Evolutionary conservation across 202 grass and related monocot genomes (phyloP), one percentile per base, ranked within the genome.

Genomic region (Digitaria exilis): DNA sequence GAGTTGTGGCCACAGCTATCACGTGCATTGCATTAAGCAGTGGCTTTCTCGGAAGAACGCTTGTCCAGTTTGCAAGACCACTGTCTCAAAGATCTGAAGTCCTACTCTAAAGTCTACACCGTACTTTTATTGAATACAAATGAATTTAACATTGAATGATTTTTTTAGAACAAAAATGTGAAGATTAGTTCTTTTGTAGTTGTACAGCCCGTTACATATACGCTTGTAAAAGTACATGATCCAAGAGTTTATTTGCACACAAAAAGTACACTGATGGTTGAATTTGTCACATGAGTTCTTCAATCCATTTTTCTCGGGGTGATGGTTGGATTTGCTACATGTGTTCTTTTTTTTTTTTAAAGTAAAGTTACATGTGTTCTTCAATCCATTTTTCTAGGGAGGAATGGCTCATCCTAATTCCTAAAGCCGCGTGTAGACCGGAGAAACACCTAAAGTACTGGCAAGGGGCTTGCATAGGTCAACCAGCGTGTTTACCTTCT

Each of bases 31-130:
- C 89, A 95, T 98, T 67, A 98, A 95, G 39, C 96, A 95, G 45
- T 98, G 92, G 96, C 96, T 98, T 63, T 82, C 83, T 77, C 87
- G 82, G 81, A 98, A 98, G 91, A 98, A 95, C 59, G 84, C 91
- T 56, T 95, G 96, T 80, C 96, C 96, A 4, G 85, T 98, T 65
- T 98, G 96, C 91, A 98, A 98, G 80, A 67, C 76, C 14, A 59
- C 83, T 59, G 85, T 92, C 32, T 86, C 91, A 54, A 92, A 89
- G 64, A 46, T 77, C 44, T 95, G 88, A 89, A 71, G 68, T 46
- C 32, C 48, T 15, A 26, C n/a, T 15, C 30, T 30, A 76, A 34
- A 79, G 25, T 71, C 42, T 67, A 30, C 2, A 82, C 2, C 30
- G 35, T 15, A 26, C 42, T 62, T 58, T 19, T 21, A 35, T 65